A percentile compares a stretch with the other conserved stretches of the same genome.
Conservation (phyloP, 202 grass and related monocot genomes). For the Cymbopogon flexuosus region DNA sequence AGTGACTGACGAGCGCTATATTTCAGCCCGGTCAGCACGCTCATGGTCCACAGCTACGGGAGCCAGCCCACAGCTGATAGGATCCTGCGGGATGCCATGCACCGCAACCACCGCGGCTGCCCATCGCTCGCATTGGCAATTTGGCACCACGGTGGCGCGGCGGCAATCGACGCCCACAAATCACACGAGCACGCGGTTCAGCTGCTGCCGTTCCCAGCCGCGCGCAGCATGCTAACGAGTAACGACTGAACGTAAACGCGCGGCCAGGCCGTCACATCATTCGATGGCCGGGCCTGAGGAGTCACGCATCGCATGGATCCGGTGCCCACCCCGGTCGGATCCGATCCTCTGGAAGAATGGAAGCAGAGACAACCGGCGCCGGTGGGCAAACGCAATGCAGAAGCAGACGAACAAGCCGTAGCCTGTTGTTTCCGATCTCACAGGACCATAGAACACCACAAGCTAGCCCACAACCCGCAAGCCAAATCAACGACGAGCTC, state of each 20-base stretch:
- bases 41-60: conserved; percentile 7
- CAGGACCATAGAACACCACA: neutral
- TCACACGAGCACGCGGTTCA: too few relatives aligned
- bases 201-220: too few relatives aligned
- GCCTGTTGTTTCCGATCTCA: neutral
- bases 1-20: neutral
- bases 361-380: neutral
- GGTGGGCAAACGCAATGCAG: neutral
- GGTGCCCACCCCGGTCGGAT: too few relatives aligned
- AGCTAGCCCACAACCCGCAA: neutral
- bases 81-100: neutral
- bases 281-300: too few relatives aligned
- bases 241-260: too few relatives aligned
- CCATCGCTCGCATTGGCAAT: neutral
- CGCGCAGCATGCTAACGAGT: too few relatives aligned
- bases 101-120: too few relatives aligned
- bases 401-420: neutral
- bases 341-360: too few relatives aligned
- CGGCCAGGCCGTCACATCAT: too few relatives aligned
- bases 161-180: too few relatives aligned
- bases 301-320: too few relatives aligned
- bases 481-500: neutral
- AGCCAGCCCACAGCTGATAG: neutral
- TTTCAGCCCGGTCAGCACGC: neutral
- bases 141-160: too few relatives aligned